Evolutionary conservation across 164 flowering plant genomes (phyloP).

Genomic region (Hamamelis virginiana): DNA sequence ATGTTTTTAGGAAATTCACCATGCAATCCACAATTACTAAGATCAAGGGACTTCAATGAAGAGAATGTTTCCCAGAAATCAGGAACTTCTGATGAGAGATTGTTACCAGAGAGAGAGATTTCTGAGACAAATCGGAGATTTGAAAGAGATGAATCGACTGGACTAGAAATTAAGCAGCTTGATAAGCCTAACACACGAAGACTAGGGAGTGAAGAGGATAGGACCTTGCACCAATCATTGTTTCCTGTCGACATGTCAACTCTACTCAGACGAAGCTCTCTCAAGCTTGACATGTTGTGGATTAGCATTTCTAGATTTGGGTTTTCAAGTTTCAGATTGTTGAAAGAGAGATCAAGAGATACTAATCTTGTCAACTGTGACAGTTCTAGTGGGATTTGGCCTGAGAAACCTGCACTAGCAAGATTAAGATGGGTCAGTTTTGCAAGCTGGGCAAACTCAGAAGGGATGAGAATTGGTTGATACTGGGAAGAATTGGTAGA

Average conservation of each 20-base stretch:
- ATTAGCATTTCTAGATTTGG: neutral
- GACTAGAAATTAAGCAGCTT: neutral
- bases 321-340: too few relatives aligned
- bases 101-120: neutral
- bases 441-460: neutral
- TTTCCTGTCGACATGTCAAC: neutral
- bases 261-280: neutral
- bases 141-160: neutral
- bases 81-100: constrained; percentile 4
- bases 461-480: neutral
- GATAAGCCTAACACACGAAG: neutral
- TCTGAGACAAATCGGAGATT: neutral
- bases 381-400: constrained; percentile 16
- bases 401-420: neutral
- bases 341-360: constrained; percentile 3
- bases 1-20: constrained; percentile 5
- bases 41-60: constrained; percentile 4
- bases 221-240: too few relatives aligned
- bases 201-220: neutral
- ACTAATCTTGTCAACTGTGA: constrained; percentile 6
- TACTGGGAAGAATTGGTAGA: too few relatives aligned
- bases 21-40: neutral
- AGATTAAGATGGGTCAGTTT: constrained; percentile 18
- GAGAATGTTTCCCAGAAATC: constrained; percentile 9
- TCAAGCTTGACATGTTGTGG: neutral